Evolutionary conservation across 345 rosid species (phyloP).

Genomic region (Pseudoturritis turrita): DNA sequence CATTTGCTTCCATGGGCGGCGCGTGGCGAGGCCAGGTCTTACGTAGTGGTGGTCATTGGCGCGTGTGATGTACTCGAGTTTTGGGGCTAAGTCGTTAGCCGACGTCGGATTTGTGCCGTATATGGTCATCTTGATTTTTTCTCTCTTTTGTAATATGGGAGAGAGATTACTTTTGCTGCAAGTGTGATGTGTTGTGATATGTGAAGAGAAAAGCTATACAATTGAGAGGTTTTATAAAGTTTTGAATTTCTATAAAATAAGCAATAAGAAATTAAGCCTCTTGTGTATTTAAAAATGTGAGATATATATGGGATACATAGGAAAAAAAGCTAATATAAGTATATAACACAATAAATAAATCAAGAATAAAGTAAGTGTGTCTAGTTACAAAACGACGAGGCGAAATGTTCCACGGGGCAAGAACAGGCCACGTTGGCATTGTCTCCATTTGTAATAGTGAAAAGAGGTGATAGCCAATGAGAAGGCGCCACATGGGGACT

Average conservation of each 20-base stretch:
- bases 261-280: background rate
- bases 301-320: background rate
- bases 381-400: conserved; percentile 25
- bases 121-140: conserved; percentile 41
- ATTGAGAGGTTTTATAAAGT: conserved; percentile 20
- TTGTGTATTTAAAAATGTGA: background rate
- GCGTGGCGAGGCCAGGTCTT: conserved; percentile 47
- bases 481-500: background rate
- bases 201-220: background rate
- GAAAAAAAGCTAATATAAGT: background rate
- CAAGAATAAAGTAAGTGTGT: background rate
- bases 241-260: background rate
- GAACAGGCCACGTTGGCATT: conserved; percentile 11
- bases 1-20: conserved; percentile 74
- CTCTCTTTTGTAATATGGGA: background rate
- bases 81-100: conserved; percentile 39
- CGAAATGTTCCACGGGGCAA: conserved; percentile 16
- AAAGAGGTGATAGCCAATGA: conserved; percentile 15
- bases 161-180: background rate
- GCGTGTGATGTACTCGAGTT: conserved; percentile 57
- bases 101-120: conserved; percentile 82
- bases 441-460: background rate
- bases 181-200: background rate
- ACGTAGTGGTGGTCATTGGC: conserved; percentile 45
- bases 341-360: background rate